Percentiles rank a stretch among this genome's conserved stretches.
phyloP scores from a whole-genome alignment of 2,329 filamentous ascomycete species.

The Microthyrium microscopicum region DNA sequence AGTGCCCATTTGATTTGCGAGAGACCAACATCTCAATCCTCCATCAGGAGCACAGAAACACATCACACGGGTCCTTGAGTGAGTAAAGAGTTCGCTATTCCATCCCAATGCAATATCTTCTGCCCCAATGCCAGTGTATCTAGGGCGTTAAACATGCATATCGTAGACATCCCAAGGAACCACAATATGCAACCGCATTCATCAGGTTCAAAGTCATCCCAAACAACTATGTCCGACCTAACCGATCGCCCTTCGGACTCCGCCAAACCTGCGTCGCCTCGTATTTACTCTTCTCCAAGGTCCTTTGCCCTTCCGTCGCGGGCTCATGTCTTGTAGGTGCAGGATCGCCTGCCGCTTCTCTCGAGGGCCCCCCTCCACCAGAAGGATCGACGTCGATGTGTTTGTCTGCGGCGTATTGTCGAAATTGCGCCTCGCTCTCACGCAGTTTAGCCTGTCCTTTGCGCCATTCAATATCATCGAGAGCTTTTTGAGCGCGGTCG shows the following conservation, averaged over 20 bases:
- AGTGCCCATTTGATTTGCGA: too few relatives aligned
- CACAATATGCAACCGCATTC: background rate
- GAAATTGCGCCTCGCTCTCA: conserved; percentile 3
- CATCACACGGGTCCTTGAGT: too few relatives aligned
- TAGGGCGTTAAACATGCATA: too few relatives aligned
- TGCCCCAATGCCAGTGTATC: too few relatives aligned
- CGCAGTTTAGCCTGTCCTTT: conserved; percentile 10
- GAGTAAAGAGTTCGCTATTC: too few relatives aligned
- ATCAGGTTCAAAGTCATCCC: background rate
- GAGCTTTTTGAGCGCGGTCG: conserved; percentile 37
- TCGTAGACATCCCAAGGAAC: too few relatives aligned
- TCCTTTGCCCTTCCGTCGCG: conserved; percentile 47
- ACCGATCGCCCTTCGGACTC: conserved; percentile 72
- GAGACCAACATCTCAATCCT: too few relatives aligned
- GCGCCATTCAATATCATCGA: background rate
- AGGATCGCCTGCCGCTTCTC: conserved; percentile 61
- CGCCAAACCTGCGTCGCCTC: conserved; percentile 62
- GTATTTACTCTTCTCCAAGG: conserved; percentile 75
- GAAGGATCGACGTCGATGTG: conserved; percentile 12
- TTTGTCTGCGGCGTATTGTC: background rate
- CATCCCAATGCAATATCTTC: too few relatives aligned
- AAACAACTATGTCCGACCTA: conserved; percentile 22
- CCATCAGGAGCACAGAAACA: too few relatives aligned
- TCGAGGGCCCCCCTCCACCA: conserved; percentile 13
- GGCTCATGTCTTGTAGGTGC: conserved; percentile 72